Percentiles rank a stretch among this genome's conserved stretches.
Evolutionary conservation across 805 yeast species (phyloP).

Genomic region (Kluyveromyces lactis): DNA sequence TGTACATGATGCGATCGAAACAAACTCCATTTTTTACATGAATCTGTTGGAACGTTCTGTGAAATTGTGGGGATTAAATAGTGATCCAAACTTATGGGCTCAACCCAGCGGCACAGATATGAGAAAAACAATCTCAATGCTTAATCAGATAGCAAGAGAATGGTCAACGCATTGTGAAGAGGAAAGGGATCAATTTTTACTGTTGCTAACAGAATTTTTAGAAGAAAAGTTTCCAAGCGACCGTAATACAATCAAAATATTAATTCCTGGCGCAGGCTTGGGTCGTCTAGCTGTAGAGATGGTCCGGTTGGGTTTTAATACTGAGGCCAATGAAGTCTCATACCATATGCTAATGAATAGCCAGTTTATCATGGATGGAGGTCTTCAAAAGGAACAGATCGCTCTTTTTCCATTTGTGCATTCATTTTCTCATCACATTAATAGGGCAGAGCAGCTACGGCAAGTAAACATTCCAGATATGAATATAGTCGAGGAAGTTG

Average conservation of each 20-base stretch:
- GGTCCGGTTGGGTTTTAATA: slow-evolving; percentile 39
- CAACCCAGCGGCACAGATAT: slow-evolving; percentile 34
- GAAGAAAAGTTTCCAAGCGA: slow-evolving; percentile 30
- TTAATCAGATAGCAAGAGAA: slow-evolving; percentile 46
- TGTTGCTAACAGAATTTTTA: slow-evolving; percentile 26
- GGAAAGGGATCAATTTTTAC: slow-evolving; percentile 35
- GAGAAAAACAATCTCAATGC: slow-evolving; percentile 46
- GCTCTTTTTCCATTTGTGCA: slow-evolving; percentile 44
- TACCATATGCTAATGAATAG: slow-evolving; percentile 53
- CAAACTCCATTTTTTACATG: slow-evolving; percentile 7
- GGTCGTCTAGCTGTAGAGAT: slow-evolving; percentile 49
- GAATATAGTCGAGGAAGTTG: slow-evolving; percentile 30
- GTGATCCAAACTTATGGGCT: slow-evolving; percentile 28
- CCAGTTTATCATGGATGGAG: slow-evolving; percentile 40
- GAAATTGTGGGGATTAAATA: slow-evolving; percentile 1
- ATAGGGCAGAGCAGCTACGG: slow-evolving; percentile 36
- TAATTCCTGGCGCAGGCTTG: slow-evolving; percentile 53
- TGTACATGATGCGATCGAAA: slow-evolving; percentile 25
- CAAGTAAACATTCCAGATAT: slow-evolving; percentile 42
- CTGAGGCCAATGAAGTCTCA: slow-evolving; percentile 53
- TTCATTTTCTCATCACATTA: slow-evolving; percentile 36
- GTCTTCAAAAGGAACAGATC: slow-evolving; percentile 31
- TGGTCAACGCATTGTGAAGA: slow-evolving; percentile 42
- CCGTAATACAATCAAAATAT: slow-evolving; percentile 33
- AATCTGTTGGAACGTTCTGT: slow-evolving; percentile 3